Conservation (phyloP, 345 rosid species). For the Citrus reticulata region DNA sequence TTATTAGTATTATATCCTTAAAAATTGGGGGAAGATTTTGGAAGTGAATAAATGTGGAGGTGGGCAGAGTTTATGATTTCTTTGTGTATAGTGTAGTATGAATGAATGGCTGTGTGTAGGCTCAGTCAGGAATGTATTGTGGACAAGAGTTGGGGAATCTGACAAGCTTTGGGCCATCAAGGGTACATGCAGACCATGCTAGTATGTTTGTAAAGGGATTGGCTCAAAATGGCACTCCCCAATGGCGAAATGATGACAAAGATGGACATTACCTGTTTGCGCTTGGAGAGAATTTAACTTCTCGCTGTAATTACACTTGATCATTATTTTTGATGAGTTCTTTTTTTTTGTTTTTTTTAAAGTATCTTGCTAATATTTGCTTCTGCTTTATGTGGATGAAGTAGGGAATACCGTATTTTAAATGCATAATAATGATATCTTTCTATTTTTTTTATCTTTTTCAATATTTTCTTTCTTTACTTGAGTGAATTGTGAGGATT, state of each 20-base stretch:
- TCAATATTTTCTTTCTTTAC: neutral
- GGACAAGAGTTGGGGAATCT: slow-evolving; percentile 64
- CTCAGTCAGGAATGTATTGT: slow-evolving; percentile 54
- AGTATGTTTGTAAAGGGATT: slow-evolving; percentile 51
- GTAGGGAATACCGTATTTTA: neutral
- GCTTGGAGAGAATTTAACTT: slow-evolving; percentile 65
- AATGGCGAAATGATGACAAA: slow-evolving; percentile 70
- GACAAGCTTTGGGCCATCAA: slow-evolving; percentile 53
- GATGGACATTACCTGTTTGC: slow-evolving; percentile 75
- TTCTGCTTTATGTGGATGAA: slow-evolving; percentile 7
- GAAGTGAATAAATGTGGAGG: slow-evolving; percentile 7
- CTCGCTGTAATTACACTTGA: slow-evolving; percentile 66
- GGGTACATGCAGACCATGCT: slow-evolving; percentile 42
- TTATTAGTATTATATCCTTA: neutral
- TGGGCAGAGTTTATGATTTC: slow-evolving; percentile 23
- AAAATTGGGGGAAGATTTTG: slow-evolving; percentile 13
- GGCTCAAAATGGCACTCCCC: slow-evolving; percentile 59
- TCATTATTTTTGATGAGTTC: slow-evolving; percentile 31
- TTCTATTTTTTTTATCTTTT: neutral
- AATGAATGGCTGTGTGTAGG: slow-evolving; percentile 64
- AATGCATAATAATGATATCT: neutral
- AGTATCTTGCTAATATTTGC: slow-evolving; percentile 4
- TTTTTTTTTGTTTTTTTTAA: slow-evolving; percentile 12
- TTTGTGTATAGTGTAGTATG: slow-evolving; percentile 38
- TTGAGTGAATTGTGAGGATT: neutral